Percentiles rank a stretch among this genome's conserved stretches.
Conservation (phyloP, 257 asterid species). For the Catharanthus roseus region DNA sequence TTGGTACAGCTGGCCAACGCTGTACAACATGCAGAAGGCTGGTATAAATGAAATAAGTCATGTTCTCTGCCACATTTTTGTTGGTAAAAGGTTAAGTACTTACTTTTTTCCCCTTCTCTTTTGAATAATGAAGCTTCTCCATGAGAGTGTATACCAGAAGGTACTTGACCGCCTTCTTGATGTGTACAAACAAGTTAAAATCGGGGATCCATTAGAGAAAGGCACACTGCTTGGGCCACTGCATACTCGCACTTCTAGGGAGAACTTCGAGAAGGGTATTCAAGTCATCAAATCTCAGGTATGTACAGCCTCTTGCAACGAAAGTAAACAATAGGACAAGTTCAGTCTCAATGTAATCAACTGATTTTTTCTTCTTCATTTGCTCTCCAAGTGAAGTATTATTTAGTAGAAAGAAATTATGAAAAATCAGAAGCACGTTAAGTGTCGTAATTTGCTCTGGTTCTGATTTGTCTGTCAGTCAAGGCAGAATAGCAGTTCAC, state of each 20-base stretch:
- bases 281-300: constrained; percentile 81
- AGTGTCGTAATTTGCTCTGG: not conserved
- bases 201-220: constrained; percentile 88
- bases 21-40: constrained; percentile 98
- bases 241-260: constrained; percentile 67
- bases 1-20: constrained; percentile 99
- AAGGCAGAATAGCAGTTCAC: not conserved
- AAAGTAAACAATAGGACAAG: not conserved
- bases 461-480: not conserved
- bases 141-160: constrained; percentile 70
- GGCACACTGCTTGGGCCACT: constrained; percentile 92
- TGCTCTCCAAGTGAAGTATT: not conserved
- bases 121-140: constrained; percentile 62
- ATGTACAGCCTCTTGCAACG: constrained; percentile 11
- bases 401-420: not conserved
- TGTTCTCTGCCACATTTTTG: constrained; percentile 12
- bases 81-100: constrained; percentile 6
- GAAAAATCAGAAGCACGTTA: not conserved
- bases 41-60: constrained; percentile 39
- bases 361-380: not conserved
- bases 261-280: constrained; percentile 73
- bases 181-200: constrained; percentile 81
- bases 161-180: constrained; percentile 69
- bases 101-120: constrained; percentile 3
- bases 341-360: not conserved